A percentile compares a stretch with the other conserved stretches of the same genome.
phyloP scores from a whole-genome alignment of 1,139 yeast species.

The Zygoascus hellenicus region DNA sequence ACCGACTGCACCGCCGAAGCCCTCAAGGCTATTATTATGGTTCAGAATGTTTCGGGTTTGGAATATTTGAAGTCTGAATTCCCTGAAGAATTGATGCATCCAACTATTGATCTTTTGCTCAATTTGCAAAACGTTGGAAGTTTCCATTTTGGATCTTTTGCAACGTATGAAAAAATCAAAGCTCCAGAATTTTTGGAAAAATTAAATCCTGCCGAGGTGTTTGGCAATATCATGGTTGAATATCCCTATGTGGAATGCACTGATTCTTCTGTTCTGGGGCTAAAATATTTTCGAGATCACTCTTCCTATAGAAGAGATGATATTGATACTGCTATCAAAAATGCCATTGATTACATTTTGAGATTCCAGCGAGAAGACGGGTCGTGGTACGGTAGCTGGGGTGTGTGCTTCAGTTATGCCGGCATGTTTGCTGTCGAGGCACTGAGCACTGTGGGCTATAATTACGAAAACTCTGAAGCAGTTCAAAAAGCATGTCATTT shows the following conservation, averaged over 20 bases:
- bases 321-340: constrained; percentile 58
- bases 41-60: constrained; percentile 57
- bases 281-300: constrained; percentile 69
- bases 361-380: constrained; percentile 72
- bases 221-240: constrained; percentile 97
- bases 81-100: constrained; percentile 47
- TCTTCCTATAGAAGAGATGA: constrained; percentile 57
- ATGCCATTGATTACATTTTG: constrained; percentile 69
- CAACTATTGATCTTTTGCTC: constrained; percentile 68
- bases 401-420: constrained; percentile 92
- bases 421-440: constrained; percentile 98
- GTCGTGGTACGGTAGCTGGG: constrained; percentile 99
- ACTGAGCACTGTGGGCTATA: constrained; percentile 59
- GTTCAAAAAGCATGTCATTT: constrained; percentile 83
- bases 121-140: constrained; percentile 69
- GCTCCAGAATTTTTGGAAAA: constrained; percentile 71
- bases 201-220: constrained; percentile 95
- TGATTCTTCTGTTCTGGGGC: constrained; percentile 86
- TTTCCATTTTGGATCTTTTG: constrained; percentile 86
- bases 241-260: constrained; percentile 98
- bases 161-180: constrained; percentile 83
- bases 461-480: constrained; percentile 53
- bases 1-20: constrained; percentile 98
- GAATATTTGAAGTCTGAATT: constrained; percentile 47
- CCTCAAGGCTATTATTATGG: constrained; percentile 89